phyloP scores from a whole-genome alignment of 805 yeast genomes.

The Cyberlindnera lachancei region DNA sequence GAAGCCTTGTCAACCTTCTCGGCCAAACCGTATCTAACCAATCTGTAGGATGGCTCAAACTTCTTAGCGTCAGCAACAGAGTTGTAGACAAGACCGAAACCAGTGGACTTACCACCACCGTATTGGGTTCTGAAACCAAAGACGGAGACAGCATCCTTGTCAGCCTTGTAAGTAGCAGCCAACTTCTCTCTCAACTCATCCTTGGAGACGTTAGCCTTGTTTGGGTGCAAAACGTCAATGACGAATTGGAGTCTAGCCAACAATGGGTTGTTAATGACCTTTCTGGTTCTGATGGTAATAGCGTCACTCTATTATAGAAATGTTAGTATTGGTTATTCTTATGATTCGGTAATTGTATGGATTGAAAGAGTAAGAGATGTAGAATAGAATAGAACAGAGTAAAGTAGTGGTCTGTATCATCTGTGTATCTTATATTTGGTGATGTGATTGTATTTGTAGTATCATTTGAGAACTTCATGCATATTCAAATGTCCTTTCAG shows the following conservation, averaged over 20 bases:
- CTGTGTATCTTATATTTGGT: not conserved
- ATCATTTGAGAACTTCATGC: not conserved
- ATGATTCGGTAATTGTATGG: not conserved
- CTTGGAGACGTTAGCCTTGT: constrained; percentile 98
- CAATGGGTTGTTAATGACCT: constrained; percentile 97
- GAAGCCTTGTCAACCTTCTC: constrained; percentile 93
- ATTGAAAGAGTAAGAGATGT: not conserved
- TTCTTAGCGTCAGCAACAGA: constrained; percentile 95
- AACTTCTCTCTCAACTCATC: constrained; percentile 96
- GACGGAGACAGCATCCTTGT: constrained; percentile 91
- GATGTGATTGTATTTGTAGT: not conserved
- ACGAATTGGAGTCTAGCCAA: constrained; percentile 99
- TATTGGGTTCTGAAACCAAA: constrained; percentile 99
- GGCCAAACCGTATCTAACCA: constrained; percentile 98
- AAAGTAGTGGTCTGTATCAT: too few species aligned
- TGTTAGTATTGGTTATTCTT: constrained; percentile 15
- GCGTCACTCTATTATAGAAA: constrained; percentile 88
- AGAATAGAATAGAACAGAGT: too few species aligned
- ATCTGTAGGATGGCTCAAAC: constrained; percentile 99
- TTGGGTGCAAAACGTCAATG: constrained; percentile 99
- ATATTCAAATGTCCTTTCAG: too few species aligned
- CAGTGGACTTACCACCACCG: constrained; percentile 99
- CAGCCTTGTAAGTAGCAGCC: constrained; percentile 84
- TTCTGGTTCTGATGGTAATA: constrained; percentile 99
- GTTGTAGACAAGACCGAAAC: constrained; percentile 98